phyloP scores from a whole-genome alignment of 129 eudicot genomes.

The sunflower (Helianthus annuus) region DNA sequence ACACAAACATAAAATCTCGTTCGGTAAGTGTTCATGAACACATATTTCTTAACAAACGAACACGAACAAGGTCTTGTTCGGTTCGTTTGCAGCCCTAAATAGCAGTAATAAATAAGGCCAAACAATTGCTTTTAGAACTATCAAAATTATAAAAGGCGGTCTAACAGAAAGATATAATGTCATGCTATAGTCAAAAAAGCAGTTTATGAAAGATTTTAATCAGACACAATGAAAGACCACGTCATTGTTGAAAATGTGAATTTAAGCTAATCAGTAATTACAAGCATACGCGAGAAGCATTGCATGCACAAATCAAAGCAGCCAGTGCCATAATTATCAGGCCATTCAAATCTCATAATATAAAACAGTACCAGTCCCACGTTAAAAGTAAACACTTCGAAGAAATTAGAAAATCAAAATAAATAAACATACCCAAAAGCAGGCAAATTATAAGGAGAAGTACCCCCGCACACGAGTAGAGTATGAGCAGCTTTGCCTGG shows the following conservation, averaged over 20 bases:
- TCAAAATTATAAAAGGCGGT: neutral
- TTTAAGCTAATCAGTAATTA: neutral
- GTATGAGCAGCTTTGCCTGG: conserved; percentile 77
- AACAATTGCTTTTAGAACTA: neutral
- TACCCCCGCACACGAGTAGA: conserved; percentile 88
- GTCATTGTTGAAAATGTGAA: neutral
- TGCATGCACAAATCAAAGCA: neutral
- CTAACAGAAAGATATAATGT: neutral
- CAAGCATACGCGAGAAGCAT: neutral
- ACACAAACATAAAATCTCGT: too few relatives aligned
- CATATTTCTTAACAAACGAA: too few relatives aligned
- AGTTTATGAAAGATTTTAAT: neutral
- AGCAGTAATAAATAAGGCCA: neutral
- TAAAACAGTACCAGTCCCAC: conserved; percentile 17
- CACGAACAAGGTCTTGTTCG: too few relatives aligned
- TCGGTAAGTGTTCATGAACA: too few relatives aligned
- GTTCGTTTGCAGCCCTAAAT: too few relatives aligned
- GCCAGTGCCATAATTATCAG: neutral
- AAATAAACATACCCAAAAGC: conserved; percentile 57
- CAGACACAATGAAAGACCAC: neutral
- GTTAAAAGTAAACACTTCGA: conserved; percentile 13
- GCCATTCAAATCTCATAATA: neutral
- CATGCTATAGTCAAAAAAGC: neutral
- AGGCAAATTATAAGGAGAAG: conserved; percentile 88
- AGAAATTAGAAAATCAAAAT: neutral